Evolutionary conservation across 2,329 filamentous ascomycete species (phyloP).

Genomic region (Xylariaceae sp.): DNA sequence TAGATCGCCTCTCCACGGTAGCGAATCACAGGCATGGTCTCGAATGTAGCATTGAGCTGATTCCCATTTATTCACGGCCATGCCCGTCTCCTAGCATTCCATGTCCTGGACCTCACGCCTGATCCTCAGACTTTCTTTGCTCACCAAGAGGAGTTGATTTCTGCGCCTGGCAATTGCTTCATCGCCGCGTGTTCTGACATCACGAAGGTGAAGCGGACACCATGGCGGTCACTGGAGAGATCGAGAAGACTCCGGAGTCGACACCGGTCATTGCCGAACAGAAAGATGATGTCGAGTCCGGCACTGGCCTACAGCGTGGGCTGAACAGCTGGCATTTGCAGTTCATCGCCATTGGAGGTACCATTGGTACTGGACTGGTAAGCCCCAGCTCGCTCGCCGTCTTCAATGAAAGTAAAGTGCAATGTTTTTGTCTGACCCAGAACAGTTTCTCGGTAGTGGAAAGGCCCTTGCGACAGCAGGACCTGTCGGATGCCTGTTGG

Average conservation of each 20-base stretch:
- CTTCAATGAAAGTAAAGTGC: background rate
- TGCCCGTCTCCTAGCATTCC: background rate
- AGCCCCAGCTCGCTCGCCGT: background rate
- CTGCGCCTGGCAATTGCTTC: constrained; percentile 9
- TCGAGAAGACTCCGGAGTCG: constrained; percentile 12
- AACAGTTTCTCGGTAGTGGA: constrained; percentile 59
- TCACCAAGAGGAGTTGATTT: background rate
- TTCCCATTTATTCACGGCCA: constrained; percentile 3
- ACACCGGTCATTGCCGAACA: constrained; percentile 8
- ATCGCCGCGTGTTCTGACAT: background rate
- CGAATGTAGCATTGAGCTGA: background rate
- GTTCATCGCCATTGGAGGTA: constrained; percentile 44
- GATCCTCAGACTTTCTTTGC: background rate
- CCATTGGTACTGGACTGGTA: constrained; percentile 63
- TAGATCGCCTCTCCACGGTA: background rate
- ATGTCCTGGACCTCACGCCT: constrained; percentile 4
- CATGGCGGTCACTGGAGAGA: constrained; percentile 2
- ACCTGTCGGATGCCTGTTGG: constrained; percentile 61
- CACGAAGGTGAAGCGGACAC: background rate
- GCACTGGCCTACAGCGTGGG: constrained; percentile 31
- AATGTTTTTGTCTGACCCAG: constrained; percentile 3
- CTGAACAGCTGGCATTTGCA: constrained; percentile 33
- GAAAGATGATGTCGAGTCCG: constrained; percentile 25
- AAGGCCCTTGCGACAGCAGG: constrained; percentile 57
- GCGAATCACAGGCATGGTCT: background rate